A percentile compares a stretch with the other conserved stretches of the same genome.
Conservation (phyloP, 441 rosid species). For the Macaranga tanarius region DNA sequence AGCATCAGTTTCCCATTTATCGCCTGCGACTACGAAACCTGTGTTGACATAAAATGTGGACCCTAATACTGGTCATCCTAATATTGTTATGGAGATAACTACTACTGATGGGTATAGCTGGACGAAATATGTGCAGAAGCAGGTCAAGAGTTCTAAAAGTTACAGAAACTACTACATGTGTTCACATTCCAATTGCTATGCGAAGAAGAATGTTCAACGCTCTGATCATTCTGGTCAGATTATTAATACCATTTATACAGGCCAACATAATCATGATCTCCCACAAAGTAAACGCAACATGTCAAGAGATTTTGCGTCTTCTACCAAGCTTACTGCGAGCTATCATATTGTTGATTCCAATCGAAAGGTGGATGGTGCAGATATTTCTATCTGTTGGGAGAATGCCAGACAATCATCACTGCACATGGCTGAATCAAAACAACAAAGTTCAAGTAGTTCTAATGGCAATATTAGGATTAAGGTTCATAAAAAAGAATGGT, state of each 20-base stretch:
- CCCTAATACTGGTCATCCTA: neutral
- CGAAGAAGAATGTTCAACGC: slow-evolving; percentile 33
- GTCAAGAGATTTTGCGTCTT: neutral
- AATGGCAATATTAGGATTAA: slow-evolving; percentile 11
- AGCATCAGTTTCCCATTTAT: slow-evolving; percentile 4
- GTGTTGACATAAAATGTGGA: neutral
- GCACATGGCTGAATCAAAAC: slow-evolving; percentile 20
- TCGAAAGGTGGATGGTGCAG: slow-evolving; percentile 4
- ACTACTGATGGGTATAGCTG: slow-evolving; percentile 27
- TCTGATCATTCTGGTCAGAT: slow-evolving; percentile 19
- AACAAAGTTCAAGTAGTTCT: slow-evolving; percentile 26
- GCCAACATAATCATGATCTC: slow-evolving; percentile 28
- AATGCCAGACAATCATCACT: slow-evolving; percentile 13
- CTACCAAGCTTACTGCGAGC: slow-evolving; percentile 7
- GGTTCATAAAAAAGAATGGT: slow-evolving; percentile 16
- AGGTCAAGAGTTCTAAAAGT: slow-evolving; percentile 24
- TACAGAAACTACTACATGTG: slow-evolving; percentile 32
- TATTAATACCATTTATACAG: slow-evolving; percentile 17
- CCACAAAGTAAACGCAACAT: slow-evolving; percentile 18
- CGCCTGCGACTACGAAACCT: neutral
- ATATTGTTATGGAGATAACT: slow-evolving; percentile 7
- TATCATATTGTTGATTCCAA: slow-evolving; percentile 2
- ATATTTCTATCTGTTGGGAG: slow-evolving; percentile 10
- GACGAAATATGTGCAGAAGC: slow-evolving; percentile 36
- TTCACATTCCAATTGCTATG: slow-evolving; percentile 21